A percentile compares a stretch with the other conserved stretches of the same genome.
Evolutionary conservation across 371 early-diverging fungal genomes (phyloP).

Genomic region (Zancudomyces culisetae): DNA sequence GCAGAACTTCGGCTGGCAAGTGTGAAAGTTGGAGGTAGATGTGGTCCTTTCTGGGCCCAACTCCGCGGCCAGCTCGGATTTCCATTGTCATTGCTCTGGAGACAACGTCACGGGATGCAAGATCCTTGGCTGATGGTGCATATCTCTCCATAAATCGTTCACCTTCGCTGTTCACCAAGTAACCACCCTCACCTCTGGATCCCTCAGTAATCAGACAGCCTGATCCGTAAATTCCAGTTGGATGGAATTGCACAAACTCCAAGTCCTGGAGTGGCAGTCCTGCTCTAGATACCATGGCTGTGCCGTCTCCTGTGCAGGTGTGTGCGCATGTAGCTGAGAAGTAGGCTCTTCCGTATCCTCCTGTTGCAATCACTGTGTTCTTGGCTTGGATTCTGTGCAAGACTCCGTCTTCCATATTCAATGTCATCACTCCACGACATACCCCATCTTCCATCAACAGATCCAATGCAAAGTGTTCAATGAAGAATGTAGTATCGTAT

Average conservation of each 20-base stretch:
- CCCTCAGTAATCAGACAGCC: slow-evolving; percentile 97
- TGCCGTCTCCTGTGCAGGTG: slow-evolving; percentile 97
- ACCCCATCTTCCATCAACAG: slow-evolving; percentile 94
- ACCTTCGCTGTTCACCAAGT: slow-evolving; percentile 77
- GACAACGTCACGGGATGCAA: slow-evolving; percentile 95
- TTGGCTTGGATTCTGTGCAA: slow-evolving; percentile 94
- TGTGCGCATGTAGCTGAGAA: slow-evolving; percentile 97
- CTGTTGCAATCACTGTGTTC: slow-evolving; percentile 93
- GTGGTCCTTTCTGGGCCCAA: slow-evolving; percentile 91
- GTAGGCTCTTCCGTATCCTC: slow-evolving; percentile 96
- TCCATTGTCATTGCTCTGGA: slow-evolving; percentile 96
- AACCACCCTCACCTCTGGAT: slow-evolving; percentile 91
- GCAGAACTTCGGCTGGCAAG: slow-evolving; percentile 78
- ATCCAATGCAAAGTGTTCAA: slow-evolving; percentile 96
- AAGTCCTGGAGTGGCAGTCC: slow-evolving; percentile 87
- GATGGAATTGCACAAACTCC: slow-evolving; percentile 96
- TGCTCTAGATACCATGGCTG: slow-evolving; percentile 82
- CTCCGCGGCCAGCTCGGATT: slow-evolving; percentile 93
- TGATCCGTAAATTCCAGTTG: slow-evolving; percentile 94
- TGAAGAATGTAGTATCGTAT: slow-evolving; percentile 89
- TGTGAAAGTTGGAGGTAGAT: slow-evolving; percentile 90
- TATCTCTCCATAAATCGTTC: slow-evolving; percentile 98
- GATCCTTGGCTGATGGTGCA: slow-evolving; percentile 94
- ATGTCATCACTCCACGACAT: slow-evolving; percentile 88
- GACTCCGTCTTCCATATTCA: slow-evolving; percentile 94